Conservation (phyloP, 352 stramenopile genomes). For the Pythium monospermum region DNA sequence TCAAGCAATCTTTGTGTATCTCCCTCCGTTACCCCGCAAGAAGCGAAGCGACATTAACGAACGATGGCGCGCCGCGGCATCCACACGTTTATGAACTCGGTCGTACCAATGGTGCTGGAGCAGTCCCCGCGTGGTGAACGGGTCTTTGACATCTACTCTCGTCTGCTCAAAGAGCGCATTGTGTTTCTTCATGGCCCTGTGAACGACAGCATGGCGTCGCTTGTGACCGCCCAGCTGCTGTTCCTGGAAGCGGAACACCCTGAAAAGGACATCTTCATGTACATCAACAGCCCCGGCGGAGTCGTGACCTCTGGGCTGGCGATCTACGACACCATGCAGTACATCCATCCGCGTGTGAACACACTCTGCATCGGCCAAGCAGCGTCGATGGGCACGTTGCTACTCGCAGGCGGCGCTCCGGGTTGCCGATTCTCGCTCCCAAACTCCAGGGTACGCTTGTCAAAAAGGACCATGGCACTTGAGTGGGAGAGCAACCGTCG, state of each 20-base stretch:
- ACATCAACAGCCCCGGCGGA: conserved; percentile 98
- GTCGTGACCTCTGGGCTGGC: conserved; percentile 96
- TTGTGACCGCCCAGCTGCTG: conserved; percentile 86
- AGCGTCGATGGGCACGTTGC: conserved; percentile 94
- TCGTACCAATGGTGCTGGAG: conserved; percentile 94
- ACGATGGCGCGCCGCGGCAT: conserved; percentile 34
- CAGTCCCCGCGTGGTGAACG: conserved; percentile 90
- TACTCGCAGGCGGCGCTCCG: conserved; percentile 90
- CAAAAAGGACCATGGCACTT: not conserved
- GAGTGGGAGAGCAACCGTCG: too few species aligned
- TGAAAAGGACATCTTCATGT: conserved; percentile 98
- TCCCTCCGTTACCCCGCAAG: not conserved
- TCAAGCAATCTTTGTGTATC: not conserved
- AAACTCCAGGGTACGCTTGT: conserved; percentile 81
- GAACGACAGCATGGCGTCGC: conserved; percentile 79
- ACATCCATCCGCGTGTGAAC: conserved; percentile 96
- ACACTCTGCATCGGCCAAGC: conserved; percentile 97
- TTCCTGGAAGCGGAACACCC: conserved; percentile 96
- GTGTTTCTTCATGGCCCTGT: conserved; percentile 96
- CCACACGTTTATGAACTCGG: conserved; percentile 52
- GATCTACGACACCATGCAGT: conserved; percentile 98
- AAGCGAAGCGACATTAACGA: too few species aligned
- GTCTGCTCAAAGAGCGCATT: conserved; percentile 96
- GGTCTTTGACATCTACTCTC: conserved; percentile 97
- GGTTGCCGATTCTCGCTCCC: conserved; percentile 90